Evolutionary conservation across 2,329 filamentous ascomycete species (phyloP).

Genomic region (Pestalotiopsis sp.): DNA sequence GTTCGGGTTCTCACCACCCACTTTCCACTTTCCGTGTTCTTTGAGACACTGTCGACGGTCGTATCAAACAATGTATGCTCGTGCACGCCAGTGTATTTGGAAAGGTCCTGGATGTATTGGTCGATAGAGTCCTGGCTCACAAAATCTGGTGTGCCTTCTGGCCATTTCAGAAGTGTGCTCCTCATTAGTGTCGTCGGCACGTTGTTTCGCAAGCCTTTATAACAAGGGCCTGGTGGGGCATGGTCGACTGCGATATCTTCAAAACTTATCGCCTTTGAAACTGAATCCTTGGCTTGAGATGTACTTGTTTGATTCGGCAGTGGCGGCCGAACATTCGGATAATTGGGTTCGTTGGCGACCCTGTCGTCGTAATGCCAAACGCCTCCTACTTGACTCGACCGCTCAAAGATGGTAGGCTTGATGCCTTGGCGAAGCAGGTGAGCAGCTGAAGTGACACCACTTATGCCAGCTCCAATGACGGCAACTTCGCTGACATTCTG

Average conservation of each 20-base stretch:
- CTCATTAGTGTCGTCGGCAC: slow-evolving; percentile 63
- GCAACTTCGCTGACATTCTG: slow-evolving; percentile 45
- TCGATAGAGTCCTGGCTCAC: slow-evolving; percentile 59
- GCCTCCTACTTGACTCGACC: slow-evolving; percentile 60
- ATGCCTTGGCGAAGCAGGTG: slow-evolving; percentile 62
- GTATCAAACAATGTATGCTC: slow-evolving; percentile 57
- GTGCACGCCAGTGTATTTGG: slow-evolving; percentile 50
- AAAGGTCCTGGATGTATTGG: slow-evolving; percentile 64
- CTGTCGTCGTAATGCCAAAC: slow-evolving; percentile 67
- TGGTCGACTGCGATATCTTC: slow-evolving; percentile 38
- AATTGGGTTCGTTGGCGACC: slow-evolving; percentile 40
- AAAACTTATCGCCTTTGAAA: slow-evolving; percentile 17
- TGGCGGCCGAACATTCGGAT: slow-evolving; percentile 28
- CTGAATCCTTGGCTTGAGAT: slow-evolving; percentile 10
- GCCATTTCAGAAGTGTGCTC: slow-evolving; percentile 52
- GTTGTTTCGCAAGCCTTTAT: slow-evolving; percentile 69
- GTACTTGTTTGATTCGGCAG: slow-evolving; percentile 15
- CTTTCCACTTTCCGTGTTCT: slow-evolving; percentile 37
- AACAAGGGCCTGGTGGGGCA: slow-evolving; percentile 57
- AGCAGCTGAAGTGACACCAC: slow-evolving; percentile 65
- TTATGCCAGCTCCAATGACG: slow-evolving; percentile 67
- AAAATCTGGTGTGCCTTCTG: slow-evolving; percentile 59
- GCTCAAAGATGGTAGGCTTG: slow-evolving; percentile 65
- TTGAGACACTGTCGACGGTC: slow-evolving; percentile 55
- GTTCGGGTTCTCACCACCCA: slow-evolving; percentile 57